Evolutionary conservation across 129 eudicot genomes (phyloP).

Genomic region (Ambrosia artemisiifolia): DNA sequence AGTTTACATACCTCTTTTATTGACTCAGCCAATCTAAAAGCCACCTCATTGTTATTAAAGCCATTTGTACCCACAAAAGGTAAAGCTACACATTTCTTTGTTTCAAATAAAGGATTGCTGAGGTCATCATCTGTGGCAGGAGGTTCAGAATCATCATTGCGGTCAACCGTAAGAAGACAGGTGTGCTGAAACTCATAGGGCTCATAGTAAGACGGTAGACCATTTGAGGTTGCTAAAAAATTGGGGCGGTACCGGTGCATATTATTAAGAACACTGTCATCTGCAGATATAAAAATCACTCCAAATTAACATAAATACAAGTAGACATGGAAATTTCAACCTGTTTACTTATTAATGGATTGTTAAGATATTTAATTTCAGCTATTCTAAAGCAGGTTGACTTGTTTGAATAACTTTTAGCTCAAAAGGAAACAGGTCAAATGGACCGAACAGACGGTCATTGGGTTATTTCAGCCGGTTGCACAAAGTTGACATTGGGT

Average conservation of each 20-base stretch:
- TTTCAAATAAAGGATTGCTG: slow-evolving; percentile 20
- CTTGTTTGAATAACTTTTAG: not conserved
- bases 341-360: not conserved
- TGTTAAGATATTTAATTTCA: not conserved
- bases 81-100: slow-evolving; percentile 46
- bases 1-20: slow-evolving; percentile 63
- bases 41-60: slow-evolving; percentile 47
- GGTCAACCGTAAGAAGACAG: slow-evolving; percentile 44
- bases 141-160: slow-evolving; percentile 33
- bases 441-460: not conserved
- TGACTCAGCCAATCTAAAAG: slow-evolving; percentile 45
- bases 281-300: slow-evolving; percentile 37
- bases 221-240: slow-evolving; percentile 45
- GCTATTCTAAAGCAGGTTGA: not conserved
- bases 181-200: slow-evolving; percentile 61
- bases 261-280: slow-evolving; percentile 58
- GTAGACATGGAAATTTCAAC: not conserved
- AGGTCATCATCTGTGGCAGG: slow-evolving; percentile 39
- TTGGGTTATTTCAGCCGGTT: not conserved
- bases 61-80: slow-evolving; percentile 61
- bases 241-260: slow-evolving; percentile 88
- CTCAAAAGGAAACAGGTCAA: not conserved
- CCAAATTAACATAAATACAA: slow-evolving; percentile 12
- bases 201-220: slow-evolving; percentile 56
- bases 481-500: not conserved